Evolutionary conservation across 1,284 basidiomycete species (phyloP).

Genomic region (Rhizopogon parksii): DNA sequence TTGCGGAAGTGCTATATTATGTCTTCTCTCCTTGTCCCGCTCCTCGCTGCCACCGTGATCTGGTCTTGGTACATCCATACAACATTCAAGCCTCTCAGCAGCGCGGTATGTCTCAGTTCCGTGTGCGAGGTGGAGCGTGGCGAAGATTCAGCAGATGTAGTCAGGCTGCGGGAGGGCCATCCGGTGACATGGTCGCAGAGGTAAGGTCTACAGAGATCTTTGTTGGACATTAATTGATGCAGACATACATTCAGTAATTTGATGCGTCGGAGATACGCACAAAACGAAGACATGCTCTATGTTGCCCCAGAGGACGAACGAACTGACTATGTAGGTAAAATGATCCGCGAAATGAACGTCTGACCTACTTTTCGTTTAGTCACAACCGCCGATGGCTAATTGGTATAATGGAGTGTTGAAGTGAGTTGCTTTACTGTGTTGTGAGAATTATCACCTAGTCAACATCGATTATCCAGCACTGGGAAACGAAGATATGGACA

Average conservation of each 20-base stretch:
- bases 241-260: slow-evolving; percentile 50
- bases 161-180: slow-evolving; percentile 67
- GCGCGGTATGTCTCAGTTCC: slow-evolving; percentile 78
- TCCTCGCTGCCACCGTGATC: slow-evolving; percentile 69
- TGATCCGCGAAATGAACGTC: neutral
- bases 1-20: slow-evolving; percentile 73
- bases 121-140: slow-evolving; percentile 84
- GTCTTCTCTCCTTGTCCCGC: slow-evolving; percentile 72
- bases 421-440: slow-evolving; percentile 36
- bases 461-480: slow-evolving; percentile 42
- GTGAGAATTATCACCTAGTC: neutral
- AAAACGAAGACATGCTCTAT: slow-evolving; percentile 92
- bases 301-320: slow-evolving; percentile 86
- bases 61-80: slow-evolving; percentile 78
- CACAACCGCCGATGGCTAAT: slow-evolving; percentile 90
- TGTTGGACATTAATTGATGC: slow-evolving; percentile 7
- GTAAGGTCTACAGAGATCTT: slow-evolving; percentile 31
- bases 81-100: slow-evolving; percentile 71
- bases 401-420: slow-evolving; percentile 89
- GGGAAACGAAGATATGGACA: slow-evolving; percentile 86
- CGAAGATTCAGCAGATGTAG: slow-evolving; percentile 71
- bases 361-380: slow-evolving; percentile 37
- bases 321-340: slow-evolving; percentile 73
- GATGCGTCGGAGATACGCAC: slow-evolving; percentile 77
- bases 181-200: slow-evolving; percentile 82